Base-by-base conservation (phyloP, 164 flowering plant species). In the Saururus chinensis region DNA sequence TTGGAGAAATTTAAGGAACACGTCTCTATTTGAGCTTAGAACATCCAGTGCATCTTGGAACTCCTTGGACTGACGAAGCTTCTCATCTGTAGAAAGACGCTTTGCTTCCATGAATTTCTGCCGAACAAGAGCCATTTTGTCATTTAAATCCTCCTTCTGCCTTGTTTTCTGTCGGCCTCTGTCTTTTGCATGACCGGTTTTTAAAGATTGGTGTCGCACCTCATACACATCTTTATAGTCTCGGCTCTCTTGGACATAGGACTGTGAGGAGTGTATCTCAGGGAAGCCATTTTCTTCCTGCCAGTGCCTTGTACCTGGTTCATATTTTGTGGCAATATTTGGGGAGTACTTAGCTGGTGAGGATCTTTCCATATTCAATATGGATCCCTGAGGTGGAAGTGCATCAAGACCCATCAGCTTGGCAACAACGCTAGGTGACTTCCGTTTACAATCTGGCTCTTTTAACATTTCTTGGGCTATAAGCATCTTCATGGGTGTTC, bases 381-480 rank as follows among this genome's bases (percentile, higher is more conserved):
- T 71, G 51, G 74, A 75, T 53, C 80, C 76, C 67, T 64, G 79
- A 16, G 40, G 75, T 24, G 99, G 97, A 52, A 88, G 77, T 24
- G 85, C 66, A 72, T 93, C 99, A 67, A 93, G 91, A 20, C 99
- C 99, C 99, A 93, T 93, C 74, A 93, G 74, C 77, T 80, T 90
- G 42, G 99, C 99, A 73, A 93, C 93, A 62, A 93, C 76, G 80
- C 73, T 83, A 54, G 96, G 89, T 20, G 95, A 80, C 54, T 75
- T 82, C 53, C 73, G 77, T 67, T 73, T 85, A 63, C 80, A 71
- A 56, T 79, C 84, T 24, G 71, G 67, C 69, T 90, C 95, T 73
- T 79, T 84, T 5, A 88, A 90, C 97, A 90, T 84, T 76, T 93
- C 97, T 67, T 82, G 86, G 65, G 84, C 99, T 60, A 90, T 79